A percentile compares a stretch with the other conserved stretches of the same genome.
phyloP scores from a whole-genome alignment of 2,329 filamentous ascomycete genomes.

The Pyricularia sp. region DNA sequence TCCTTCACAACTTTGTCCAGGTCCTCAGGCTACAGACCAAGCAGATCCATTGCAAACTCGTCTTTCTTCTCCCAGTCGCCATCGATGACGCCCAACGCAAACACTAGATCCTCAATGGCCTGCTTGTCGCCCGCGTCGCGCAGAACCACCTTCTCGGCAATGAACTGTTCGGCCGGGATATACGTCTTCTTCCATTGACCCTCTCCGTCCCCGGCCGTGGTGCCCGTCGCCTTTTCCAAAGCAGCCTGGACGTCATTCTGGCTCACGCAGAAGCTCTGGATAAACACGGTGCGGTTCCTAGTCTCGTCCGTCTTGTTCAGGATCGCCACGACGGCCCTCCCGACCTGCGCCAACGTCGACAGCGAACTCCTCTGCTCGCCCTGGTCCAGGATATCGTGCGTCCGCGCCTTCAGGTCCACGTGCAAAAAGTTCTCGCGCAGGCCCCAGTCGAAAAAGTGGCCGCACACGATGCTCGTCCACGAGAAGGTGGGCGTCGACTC shows the following conservation, averaged over 20 bases:
- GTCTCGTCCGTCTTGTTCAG: conserved; percentile 16
- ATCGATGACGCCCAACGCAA: conserved; percentile 32
- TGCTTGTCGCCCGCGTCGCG: conserved; percentile 23
- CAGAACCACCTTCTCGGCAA: conserved; percentile 22
- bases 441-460: conserved; percentile 30
- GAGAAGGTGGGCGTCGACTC: conserved; percentile 14
- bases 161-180: conserved; percentile 20
- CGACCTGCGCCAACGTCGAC: conserved; percentile 21
- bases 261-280: conserved; percentile 26
- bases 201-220: conserved; percentile 10
- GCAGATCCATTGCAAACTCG: conserved; percentile 32
- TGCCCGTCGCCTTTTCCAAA: conserved; percentile 19
- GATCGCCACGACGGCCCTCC: conserved; percentile 20
- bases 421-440: conserved; percentile 22
- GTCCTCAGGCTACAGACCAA: conserved; percentile 32
- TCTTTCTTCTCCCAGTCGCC: conserved; percentile 33
- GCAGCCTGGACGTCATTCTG: conserved; percentile 21
- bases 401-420: conserved; percentile 16
- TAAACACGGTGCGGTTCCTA: conserved; percentile 21
- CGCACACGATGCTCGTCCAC: conserved; percentile 25
- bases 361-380: conserved; percentile 19
- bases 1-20: conserved; percentile 29
- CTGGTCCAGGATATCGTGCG: conserved; percentile 21
- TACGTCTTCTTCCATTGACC: background rate
- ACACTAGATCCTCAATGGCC: conserved; percentile 34